phyloP scores from a whole-genome alignment of 148 eudicot species.

The Polygonum maritimum region DNA sequence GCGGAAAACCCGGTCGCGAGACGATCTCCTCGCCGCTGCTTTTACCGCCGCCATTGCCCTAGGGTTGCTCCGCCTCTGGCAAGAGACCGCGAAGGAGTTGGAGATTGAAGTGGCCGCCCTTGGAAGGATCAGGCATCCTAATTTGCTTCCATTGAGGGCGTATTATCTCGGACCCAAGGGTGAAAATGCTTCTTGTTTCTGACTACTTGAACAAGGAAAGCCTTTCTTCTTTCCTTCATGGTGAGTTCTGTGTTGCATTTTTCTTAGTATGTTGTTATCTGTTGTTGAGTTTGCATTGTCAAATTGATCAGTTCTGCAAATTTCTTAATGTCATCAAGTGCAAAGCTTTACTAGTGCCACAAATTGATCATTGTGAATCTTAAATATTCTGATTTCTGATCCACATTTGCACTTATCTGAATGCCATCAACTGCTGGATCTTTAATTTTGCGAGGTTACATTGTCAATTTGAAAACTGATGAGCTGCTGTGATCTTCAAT shows the following conservation, averaged over 20 bases:
- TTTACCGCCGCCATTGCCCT: conserved; percentile 34
- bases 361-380: too few species aligned
- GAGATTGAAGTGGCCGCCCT: conserved; percentile 63
- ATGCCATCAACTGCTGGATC: too few species aligned
- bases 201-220: conserved; percentile 79
- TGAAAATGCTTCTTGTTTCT: conserved; percentile 81
- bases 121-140: conserved; percentile 67
- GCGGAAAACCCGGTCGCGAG: conserved; percentile 21
- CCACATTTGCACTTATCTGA: too few species aligned
- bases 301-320: background rate
- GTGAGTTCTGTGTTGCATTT: conserved; percentile 24
- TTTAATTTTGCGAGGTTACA: too few species aligned
- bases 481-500: conserved; percentile 16
- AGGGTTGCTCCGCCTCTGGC: conserved; percentile 45
- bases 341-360: too few species aligned
- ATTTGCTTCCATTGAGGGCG: conserved; percentile 75
- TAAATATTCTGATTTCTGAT: too few species aligned
- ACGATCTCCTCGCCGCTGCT: conserved; percentile 40
- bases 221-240: conserved; percentile 81
- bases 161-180: conserved; percentile 88
- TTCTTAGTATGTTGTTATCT: too few species aligned
- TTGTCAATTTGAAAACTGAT: too few species aligned
- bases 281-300: too few species aligned
- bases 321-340: too few species aligned
- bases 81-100: conserved; percentile 87